Evolutionary conservation across 2,329 filamentous ascomycete genomes (phyloP).

Genomic region (Colletotrichum lini): DNA sequence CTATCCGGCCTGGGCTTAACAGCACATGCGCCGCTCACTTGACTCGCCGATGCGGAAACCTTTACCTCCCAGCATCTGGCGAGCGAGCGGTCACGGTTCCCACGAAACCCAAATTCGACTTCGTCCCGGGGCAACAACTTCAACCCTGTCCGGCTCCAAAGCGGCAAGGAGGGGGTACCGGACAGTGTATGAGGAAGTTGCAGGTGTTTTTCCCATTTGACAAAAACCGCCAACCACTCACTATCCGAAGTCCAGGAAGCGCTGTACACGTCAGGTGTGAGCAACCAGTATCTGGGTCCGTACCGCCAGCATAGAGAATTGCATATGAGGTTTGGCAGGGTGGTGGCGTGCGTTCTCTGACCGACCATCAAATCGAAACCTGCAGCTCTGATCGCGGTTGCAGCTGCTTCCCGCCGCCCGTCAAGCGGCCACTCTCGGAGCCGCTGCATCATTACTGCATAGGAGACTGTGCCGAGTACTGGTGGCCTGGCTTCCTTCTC

Average conservation of each 20-base stretch:
- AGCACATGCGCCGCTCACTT: not conserved
- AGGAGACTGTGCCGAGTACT: slow-evolving; percentile 14
- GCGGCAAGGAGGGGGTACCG: too few species aligned
- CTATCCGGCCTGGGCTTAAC: not conserved
- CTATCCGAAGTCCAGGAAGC: slow-evolving; percentile 11
- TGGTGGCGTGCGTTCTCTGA: slow-evolving; percentile 38
- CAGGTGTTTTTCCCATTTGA: not conserved
- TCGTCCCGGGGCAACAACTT: not conserved
- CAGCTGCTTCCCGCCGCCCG: slow-evolving; percentile 38
- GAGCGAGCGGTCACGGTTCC: not conserved
- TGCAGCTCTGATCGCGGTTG: slow-evolving; percentile 42
- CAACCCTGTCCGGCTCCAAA: not conserved
- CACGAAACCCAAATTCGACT: not conserved
- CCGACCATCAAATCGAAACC: slow-evolving; percentile 41
- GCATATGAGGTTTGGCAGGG: slow-evolving; percentile 17
- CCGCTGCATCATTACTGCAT: slow-evolving; percentile 24
- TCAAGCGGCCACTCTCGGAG: slow-evolving; percentile 16
- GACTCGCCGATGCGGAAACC: not conserved
- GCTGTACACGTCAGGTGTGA: slow-evolving; percentile 39
- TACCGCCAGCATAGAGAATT: slow-evolving; percentile 33
- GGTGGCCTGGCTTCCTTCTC: slow-evolving; percentile 4
- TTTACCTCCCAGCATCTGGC: not conserved
- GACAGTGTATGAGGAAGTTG: slow-evolving; percentile 5
- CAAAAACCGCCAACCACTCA: not conserved
- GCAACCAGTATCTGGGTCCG: slow-evolving; percentile 32